Evolutionary conservation across 78 protist species (phyloP), one percentile per base, ranked within the genome.

Genomic region (Dictyostelium brefeldianum): DNA sequence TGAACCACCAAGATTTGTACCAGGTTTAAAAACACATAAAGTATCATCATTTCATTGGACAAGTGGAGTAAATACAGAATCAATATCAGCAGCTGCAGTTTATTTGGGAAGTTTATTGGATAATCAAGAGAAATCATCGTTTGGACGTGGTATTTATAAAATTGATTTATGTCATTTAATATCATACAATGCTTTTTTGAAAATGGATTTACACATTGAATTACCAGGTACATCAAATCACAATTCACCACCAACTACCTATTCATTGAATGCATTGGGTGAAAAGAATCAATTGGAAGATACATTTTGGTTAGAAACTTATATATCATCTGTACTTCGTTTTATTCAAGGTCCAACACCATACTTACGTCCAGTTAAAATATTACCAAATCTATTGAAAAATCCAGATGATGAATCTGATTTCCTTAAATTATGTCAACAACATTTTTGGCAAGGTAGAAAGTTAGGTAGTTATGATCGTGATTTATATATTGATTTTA

Each of bases 1-100:
- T 50, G 93, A 87, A 65, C 93, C 93, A 87, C 93, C 93, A 9
- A 75, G 79, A 64, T 87, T 87, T 31, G 93, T 87, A 14, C 93
- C 93, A 3, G 93, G 93, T 7, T 22, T 87, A 27, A 87, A 87
- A 53, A 8, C 93, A 47, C 46, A 56, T 8, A 87, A 74, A 41
- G 27, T 77, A 18, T 77, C 85, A 11, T 87, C 93, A 0, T 87
- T 53, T 51, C 93, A 87, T 78, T 87, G 84, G 84, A 69, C 69
- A 2, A 46, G 20, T 25, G 93, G 93, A 2, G 70, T 87, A 0
- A 70, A 87, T 22, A 62, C 84, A 50, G 53, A 46, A 20, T 87
- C 93, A 14, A 78, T 84, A 59, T 87, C 93, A 0, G 36, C 80
- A 11, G 80, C 80, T 12, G 83, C 93, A 12, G 93, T 87, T 43